Evolutionary conservation across 805 yeast species (phyloP).

Genomic region (Lipomyces oligophaga): DNA sequence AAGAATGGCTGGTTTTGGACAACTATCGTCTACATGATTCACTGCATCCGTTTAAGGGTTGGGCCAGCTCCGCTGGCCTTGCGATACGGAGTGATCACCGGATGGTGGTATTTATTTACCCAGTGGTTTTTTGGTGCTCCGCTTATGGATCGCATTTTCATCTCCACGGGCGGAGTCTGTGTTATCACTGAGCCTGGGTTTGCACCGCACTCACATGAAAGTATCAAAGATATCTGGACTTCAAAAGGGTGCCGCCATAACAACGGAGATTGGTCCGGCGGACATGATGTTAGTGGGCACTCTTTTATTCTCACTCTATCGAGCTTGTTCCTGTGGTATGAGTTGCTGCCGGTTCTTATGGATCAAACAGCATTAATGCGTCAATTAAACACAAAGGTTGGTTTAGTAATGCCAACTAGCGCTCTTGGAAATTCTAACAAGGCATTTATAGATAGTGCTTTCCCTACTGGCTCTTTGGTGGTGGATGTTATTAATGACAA

Average conservation of each 20-base stretch:
- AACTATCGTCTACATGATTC: slow-evolving; percentile 39
- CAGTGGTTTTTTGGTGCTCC: slow-evolving; percentile 87
- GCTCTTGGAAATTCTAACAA: not conserved
- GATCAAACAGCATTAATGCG: slow-evolving; percentile 31
- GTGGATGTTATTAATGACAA: slow-evolving; percentile 84
- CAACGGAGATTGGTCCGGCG: slow-evolving; percentile 74
- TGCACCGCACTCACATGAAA: slow-evolving; percentile 8
- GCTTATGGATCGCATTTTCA: slow-evolving; percentile 79
- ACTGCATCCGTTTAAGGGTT: slow-evolving; percentile 12
- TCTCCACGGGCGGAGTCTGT: slow-evolving; percentile 81
- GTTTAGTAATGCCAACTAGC: not conserved
- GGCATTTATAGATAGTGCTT: slow-evolving; percentile 32
- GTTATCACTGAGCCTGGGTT: slow-evolving; percentile 27
- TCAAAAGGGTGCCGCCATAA: slow-evolving; percentile 50
- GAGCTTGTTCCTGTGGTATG: slow-evolving; percentile 62
- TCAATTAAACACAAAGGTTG: slow-evolving; percentile 25
- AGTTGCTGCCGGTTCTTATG: slow-evolving; percentile 44
- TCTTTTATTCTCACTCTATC: slow-evolving; percentile 71
- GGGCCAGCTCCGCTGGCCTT: slow-evolving; percentile 6
- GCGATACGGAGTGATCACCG: slow-evolving; percentile 54
- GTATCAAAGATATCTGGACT: slow-evolving; percentile 26
- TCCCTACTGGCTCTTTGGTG: slow-evolving; percentile 57
- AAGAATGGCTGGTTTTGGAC: slow-evolving; percentile 96
- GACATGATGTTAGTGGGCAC: slow-evolving; percentile 97
- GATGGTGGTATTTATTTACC: slow-evolving; percentile 82